Evolutionary conservation across 352 stramenopile genomes (phyloP).

Genomic region (Phytophthora palmivora): DNA sequence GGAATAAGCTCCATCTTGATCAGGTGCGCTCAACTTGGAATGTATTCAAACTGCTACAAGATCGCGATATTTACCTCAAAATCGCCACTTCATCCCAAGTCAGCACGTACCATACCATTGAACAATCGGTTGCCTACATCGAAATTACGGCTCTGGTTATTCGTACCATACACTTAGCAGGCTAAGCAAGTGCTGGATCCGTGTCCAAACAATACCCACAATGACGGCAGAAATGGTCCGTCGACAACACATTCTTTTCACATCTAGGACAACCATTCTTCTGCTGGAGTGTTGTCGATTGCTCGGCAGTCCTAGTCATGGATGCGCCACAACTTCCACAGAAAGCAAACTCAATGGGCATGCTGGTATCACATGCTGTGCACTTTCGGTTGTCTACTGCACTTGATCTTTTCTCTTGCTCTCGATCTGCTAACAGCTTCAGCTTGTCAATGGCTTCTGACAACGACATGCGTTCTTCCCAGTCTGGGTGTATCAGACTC

Average conservation of each 20-base stretch:
- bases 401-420: constrained; percentile 2
- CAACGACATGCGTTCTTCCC: constrained; percentile 11
- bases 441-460: constrained; percentile 14
- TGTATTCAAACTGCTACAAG: too few relatives aligned
- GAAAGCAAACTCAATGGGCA: constrained; percentile 3
- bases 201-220: constrained; percentile 1
- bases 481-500: constrained; percentile 14
- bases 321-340: constrained; percentile 8
- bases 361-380: background rate
- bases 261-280: constrained; percentile 6
- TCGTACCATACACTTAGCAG: too few relatives aligned
- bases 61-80: too few relatives aligned
- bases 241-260: background rate
- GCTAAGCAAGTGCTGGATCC: background rate
- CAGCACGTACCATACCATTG: too few relatives aligned
- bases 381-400: background rate
- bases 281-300: background rate
- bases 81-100: too few relatives aligned
- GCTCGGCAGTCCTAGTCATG: background rate
- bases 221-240: constrained; percentile 1
- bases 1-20: too few relatives aligned
- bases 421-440: constrained; percentile 21
- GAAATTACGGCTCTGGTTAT: too few relatives aligned
- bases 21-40: too few relatives aligned
- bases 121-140: too few relatives aligned